Conservation (phyloP, 192 early-diverging fungal species). For the Mortierella antarctica region DNA sequence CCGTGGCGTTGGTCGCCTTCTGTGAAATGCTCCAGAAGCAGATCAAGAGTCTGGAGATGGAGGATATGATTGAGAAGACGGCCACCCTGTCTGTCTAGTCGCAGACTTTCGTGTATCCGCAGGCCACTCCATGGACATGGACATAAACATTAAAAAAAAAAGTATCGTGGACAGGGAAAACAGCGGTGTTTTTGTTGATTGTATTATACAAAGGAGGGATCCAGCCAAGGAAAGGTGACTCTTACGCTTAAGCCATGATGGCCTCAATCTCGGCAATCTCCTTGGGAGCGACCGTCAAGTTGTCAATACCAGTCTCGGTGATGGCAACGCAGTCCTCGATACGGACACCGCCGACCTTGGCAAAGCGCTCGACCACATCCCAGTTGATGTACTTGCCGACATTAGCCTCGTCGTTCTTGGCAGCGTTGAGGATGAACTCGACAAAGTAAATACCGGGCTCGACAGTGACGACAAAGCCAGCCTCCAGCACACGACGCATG, state of each 20-base stretch:
- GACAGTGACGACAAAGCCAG: constrained; percentile 90
- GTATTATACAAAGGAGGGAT: constrained; percentile 7
- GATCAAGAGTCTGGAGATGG: constrained; percentile 20
- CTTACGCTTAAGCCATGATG: constrained; percentile 50
- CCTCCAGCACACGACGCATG: constrained; percentile 75
- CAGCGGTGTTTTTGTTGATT: background rate
- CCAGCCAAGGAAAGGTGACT: background rate
- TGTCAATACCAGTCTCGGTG: constrained; percentile 82
- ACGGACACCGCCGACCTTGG: constrained; percentile 87
- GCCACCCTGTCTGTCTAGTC: background rate
- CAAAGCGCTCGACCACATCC: constrained; percentile 72
- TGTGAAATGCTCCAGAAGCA: constrained; percentile 7
- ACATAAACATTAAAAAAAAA: too few relatives aligned
- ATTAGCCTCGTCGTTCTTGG: constrained; percentile 62
- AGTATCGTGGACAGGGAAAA: too few relatives aligned
- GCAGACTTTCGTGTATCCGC: too few relatives aligned
- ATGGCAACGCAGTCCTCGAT: constrained; percentile 94
- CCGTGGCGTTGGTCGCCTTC: background rate
- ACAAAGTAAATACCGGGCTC: constrained; percentile 97
- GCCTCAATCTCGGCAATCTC: constrained; percentile 83
- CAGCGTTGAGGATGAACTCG: constrained; percentile 73
- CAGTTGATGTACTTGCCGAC: constrained; percentile 75
- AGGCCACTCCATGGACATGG: too few relatives aligned
- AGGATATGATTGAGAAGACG: constrained; percentile 3
- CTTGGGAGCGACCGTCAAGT: constrained; percentile 87